Evolutionary conservation across 129 eudicot species (phyloP).

Genomic region (Saposhnikovia divaricata): DNA sequence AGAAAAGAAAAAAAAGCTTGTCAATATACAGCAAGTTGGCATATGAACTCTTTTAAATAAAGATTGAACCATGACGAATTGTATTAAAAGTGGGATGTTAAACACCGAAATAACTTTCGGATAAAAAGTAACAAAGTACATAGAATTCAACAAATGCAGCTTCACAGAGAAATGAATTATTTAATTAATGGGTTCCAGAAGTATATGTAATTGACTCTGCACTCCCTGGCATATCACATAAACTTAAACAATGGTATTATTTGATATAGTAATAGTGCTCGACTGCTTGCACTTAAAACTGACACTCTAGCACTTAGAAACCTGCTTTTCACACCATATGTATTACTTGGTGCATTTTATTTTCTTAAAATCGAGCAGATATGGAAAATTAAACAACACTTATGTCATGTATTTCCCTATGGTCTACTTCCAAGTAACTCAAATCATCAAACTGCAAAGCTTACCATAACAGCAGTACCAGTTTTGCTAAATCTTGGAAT

Average conservation of each 20-base stretch:
- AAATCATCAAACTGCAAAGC: constrained; percentile 1
- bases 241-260: background rate
- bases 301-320: background rate
- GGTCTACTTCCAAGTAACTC: background rate
- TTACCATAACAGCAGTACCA: constrained; percentile 83
- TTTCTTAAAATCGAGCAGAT: background rate
- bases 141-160: background rate
- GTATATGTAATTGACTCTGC: background rate
- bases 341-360: background rate
- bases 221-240: background rate
- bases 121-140: background rate
- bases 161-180: background rate
- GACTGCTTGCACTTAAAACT: background rate
- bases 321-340: background rate
- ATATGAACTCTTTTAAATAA: background rate
- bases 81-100: background rate
- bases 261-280: background rate
- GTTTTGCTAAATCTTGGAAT: constrained; percentile 85
- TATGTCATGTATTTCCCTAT: background rate
- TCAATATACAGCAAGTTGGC: background rate
- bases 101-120: background rate
- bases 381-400: background rate
- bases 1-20: background rate
- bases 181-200: background rate
- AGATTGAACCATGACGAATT: background rate